Evolutionary conservation across 805 yeast genomes (phyloP).

Genomic region (Candida ulmi): DNA sequence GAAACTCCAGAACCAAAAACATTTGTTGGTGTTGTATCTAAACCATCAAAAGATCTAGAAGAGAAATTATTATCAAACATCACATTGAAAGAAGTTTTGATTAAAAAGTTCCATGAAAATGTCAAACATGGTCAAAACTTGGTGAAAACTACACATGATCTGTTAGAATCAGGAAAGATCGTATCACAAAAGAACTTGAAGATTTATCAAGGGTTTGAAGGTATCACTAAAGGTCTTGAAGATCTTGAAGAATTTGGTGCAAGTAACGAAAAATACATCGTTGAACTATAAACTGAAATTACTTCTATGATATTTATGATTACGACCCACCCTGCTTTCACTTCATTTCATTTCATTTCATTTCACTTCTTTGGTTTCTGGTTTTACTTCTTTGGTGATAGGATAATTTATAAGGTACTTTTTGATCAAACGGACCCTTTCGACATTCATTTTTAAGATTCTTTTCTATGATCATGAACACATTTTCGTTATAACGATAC

Average conservation of each 20-base stretch:
- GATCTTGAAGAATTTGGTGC: slow-evolving; percentile 38
- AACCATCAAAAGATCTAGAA: slow-evolving; percentile 24
- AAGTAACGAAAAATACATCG: slow-evolving; percentile 37
- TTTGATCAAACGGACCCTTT: too few species aligned
- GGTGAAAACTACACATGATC: slow-evolving; percentile 28
- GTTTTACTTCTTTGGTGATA: too few species aligned
- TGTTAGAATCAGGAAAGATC: slow-evolving; percentile 24
- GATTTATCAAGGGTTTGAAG: slow-evolving; percentile 30
- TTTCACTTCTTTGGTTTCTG: too few species aligned
- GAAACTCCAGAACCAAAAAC: slow-evolving; percentile 10
- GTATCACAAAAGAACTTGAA: slow-evolving; percentile 30
- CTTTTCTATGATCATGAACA: too few species aligned
- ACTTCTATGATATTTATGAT: slow-evolving; percentile 11
- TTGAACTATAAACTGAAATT: slow-evolving; percentile 24
- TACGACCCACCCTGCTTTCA: too few species aligned
- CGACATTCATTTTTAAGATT: too few species aligned
- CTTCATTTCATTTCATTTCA: too few species aligned
- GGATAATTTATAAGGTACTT: too few species aligned
- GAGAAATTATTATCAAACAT: slow-evolving; percentile 20
- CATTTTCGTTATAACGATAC: too few species aligned
- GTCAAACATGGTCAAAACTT: slow-evolving; percentile 30
- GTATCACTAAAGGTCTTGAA: slow-evolving; percentile 29
- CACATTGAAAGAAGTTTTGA: slow-evolving; percentile 27
- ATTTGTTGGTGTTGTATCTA: slow-evolving; percentile 36
- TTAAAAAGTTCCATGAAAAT: slow-evolving; percentile 40